Evolutionary conservation across 139 green algal species (phyloP), one percentile per base, ranked within the genome.

Genomic region (Edaphochlamys debaryana): DNA sequence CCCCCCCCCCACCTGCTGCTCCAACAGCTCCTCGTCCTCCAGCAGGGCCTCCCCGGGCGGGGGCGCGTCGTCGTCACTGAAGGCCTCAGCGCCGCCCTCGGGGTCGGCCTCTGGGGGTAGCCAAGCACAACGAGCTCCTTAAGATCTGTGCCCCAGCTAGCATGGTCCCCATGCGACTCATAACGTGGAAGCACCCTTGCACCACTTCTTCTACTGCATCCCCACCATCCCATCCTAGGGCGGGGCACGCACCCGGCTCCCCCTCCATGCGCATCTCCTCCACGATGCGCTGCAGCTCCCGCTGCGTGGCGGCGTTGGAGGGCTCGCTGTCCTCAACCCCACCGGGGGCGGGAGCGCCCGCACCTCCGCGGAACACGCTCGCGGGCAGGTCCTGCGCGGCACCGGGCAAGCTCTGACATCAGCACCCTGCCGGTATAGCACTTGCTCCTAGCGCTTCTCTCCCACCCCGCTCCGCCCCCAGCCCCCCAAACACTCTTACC

Each of bases 51-150:
- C 76, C 0, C 76, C 76, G 0, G 62, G 42, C 0, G 76, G 76
- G 6, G 76, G 76, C 23, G n/a, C 63, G 76, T 82, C 76, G 76
- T 82, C 76, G 23, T 82, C 76, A 41, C 76, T 82, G 63, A 74
- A 73, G 23, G 23, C 37, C 13, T 41, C 76, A 13, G 11, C 45
- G 11, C 9, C 45, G 45, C 45, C 45, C 45, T 54, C 45, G 45
- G 45, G 11, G 11, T 54, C 45, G 45, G 9, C 45, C 45, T 30
- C 4, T 25, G 22, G 30, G 22, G 5, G 29, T 7, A 17, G 4
- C n/a, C 23, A 41, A 27, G 22, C 62, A 41, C 9, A 6, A 23
- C 23, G 7, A 5, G 41, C 6, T 5, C 30, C 13, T 23, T 11
- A 7, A 13, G 13, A n/a, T n/a, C n/a, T n/a, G n/a, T n/a, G n/a